phyloP scores from a whole-genome alignment of 306 rosid species.

The Ceratonia siliqua region DNA sequence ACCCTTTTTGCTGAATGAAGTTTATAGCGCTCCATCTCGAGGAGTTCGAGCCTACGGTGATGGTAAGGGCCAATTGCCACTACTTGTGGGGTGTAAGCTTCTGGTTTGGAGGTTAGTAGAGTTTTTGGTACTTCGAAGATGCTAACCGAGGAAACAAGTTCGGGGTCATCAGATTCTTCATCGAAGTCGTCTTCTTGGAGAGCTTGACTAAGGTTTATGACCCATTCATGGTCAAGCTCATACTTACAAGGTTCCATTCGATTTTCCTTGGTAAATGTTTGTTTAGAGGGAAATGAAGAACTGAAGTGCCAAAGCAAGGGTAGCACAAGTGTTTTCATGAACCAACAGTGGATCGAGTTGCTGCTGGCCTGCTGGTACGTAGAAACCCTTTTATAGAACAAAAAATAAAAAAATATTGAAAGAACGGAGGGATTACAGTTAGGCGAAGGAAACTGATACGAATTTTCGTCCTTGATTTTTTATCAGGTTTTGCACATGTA shows the following conservation, averaged over 20 bases:
- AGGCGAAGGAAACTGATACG: no score
- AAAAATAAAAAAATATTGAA: no score
- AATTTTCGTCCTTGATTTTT: no score
- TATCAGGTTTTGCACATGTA: no score
- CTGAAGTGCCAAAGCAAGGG: no score
- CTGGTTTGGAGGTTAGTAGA: background rate
- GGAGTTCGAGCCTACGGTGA: constrained; percentile 13
- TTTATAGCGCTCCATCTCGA: constrained; percentile 21
- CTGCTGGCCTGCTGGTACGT: no score
- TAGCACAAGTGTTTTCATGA: no score
- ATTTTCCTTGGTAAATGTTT: no score
- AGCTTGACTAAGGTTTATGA: constrained; percentile 11
- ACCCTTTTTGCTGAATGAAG: constrained; percentile 6
- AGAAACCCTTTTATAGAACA: no score
- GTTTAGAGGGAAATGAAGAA: no score
- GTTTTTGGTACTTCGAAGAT: constrained; percentile 27
- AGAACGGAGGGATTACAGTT: no score
- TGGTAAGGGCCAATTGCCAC: constrained; percentile 25
- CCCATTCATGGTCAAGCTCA: constrained; percentile 11
- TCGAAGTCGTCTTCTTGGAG: constrained; percentile 11
- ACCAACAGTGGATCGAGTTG: no score
- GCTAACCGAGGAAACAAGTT: background rate
- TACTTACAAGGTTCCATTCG: background rate
- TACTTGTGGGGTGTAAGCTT: constrained; percentile 11
- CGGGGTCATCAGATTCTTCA: background rate